Conservation (phyloP, 495 filamentous ascomycete species). For the Tetracladium setigerum region DNA sequence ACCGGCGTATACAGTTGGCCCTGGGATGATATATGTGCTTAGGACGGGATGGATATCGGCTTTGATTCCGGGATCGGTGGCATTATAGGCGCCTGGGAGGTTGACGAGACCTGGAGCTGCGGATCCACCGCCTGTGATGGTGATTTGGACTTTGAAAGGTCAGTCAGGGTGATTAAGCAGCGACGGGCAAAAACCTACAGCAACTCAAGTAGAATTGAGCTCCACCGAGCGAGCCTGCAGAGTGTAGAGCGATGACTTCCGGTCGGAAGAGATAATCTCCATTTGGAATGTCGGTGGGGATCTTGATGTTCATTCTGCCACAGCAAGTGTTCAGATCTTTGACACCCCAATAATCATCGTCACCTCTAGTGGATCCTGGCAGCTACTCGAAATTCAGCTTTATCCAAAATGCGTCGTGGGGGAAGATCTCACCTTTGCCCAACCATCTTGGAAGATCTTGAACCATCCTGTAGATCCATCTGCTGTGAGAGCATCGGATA, state of each 20-base stretch:
- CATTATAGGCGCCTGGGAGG: conserved; percentile 56
- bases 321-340: conserved; percentile 11
- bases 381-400: background rate
- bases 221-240: conserved; percentile 46
- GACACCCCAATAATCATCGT: conserved; percentile 31
- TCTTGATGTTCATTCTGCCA: conserved; percentile 44
- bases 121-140: conserved; percentile 55
- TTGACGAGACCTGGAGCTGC: conserved; percentile 47
- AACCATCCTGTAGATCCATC: conserved; percentile 22
- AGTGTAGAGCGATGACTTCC: conserved; percentile 73
- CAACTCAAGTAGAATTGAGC: conserved; percentile 64
- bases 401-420: background rate
- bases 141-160: conserved; percentile 37
- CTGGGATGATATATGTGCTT: conserved; percentile 41
- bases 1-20: conserved; percentile 42
- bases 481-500: conserved; percentile 39
- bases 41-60: conserved; percentile 56
- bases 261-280: conserved; percentile 76
- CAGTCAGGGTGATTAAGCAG: background rate
- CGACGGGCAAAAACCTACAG: conserved; percentile 3
- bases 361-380: conserved; percentile 18
- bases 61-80: conserved; percentile 55
- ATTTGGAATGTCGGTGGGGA: conserved; percentile 53
- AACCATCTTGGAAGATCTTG: conserved; percentile 14
- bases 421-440: conserved; percentile 2